Conservation (phyloP, 495 filamentous ascomycete genomes). For the Endocarpon pusillum region DNA sequence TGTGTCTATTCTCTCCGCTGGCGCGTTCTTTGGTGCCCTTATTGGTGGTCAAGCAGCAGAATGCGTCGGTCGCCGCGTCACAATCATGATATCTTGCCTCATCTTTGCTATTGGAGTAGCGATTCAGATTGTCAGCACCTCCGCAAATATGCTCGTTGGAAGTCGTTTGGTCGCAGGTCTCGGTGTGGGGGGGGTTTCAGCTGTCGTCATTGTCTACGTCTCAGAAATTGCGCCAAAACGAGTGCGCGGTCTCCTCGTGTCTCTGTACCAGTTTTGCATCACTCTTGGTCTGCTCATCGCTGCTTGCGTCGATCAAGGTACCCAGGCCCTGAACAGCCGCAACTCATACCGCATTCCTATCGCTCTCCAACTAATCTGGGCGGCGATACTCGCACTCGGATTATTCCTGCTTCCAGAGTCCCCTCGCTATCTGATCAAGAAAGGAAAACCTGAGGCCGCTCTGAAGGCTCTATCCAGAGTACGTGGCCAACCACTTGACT, state of each 20-base stretch:
- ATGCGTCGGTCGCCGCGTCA: conserved; percentile 52
- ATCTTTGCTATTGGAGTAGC: conserved; percentile 69
- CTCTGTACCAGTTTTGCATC: conserved; percentile 40
- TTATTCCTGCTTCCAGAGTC: conserved; percentile 37
- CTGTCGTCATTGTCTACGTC: conserved; percentile 44
- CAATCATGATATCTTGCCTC: conserved; percentile 38
- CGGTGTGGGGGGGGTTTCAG: conserved; percentile 50
- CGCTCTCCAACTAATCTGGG: conserved; percentile 41
- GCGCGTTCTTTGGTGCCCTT: conserved; percentile 77
- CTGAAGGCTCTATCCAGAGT: conserved; percentile 28
- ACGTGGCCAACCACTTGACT: conserved; percentile 28
- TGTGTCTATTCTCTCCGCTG: conserved; percentile 73
- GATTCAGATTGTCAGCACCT: conserved; percentile 53
- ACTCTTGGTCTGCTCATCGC: conserved; percentile 45
- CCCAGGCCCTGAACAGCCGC: conserved; percentile 30
- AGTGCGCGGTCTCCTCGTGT: conserved; percentile 43
- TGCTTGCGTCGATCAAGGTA: conserved; percentile 30
- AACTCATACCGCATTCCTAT: conserved; percentile 36
- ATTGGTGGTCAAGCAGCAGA: conserved; percentile 54
- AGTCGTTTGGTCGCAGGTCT: conserved; percentile 49
- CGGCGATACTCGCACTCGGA: conserved; percentile 32
- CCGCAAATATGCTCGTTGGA: conserved; percentile 57
- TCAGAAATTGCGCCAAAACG: conserved; percentile 43
- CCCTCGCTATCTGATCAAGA: conserved; percentile 40
- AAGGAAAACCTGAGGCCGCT: conserved; percentile 28